Evolutionary conservation across 1,139 yeast genomes (phyloP), one percentile per base, ranked within the genome.

Genomic region (Kodamaea arcana): DNA sequence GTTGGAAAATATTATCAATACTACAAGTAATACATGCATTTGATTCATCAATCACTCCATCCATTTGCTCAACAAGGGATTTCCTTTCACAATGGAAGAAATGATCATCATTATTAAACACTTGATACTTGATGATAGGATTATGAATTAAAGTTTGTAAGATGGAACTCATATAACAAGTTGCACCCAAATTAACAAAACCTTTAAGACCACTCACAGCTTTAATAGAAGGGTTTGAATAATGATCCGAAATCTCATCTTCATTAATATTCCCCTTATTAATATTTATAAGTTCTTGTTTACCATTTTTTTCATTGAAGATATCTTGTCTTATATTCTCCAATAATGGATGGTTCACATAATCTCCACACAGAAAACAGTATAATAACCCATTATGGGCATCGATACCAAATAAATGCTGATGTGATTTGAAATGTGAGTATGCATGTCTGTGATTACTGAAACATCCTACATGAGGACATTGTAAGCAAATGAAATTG

Each of bases 101-200:
- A 46, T 69, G 75, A 28, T 53, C 46, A 51, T 80, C 83, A 30
- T 86, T 90, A 29, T 80, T 70, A 57, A 92, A 71, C 48, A 85
- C 87, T 43, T 82, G 83, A 48, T 79, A 75, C 41, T 92, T 75
- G 29, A 92, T 72, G 37, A 86, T 69, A 9, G 97, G 97, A 52
- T 90, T 90, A 56, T 92, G 97, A 34, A 92, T 68, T 30, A 90
- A 61, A 0, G 94, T 78, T 61, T 92, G 98, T 29, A 92, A 60
- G 13, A 88, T 79, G 26, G 94, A 85, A 45, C 95, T 84, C 85
- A 92, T 90, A 62, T 86, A 92, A 61, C 98, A 92, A 0, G 98
- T 92, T 0, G 97, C 85, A 0, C 98, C 98, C 77, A 92, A 78
- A 56, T 92, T 92, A 36, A 88, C 81, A 48, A 92, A 78, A 3